Base-by-base conservation (phyloP, 1,139 yeast species). In the Casaregolazyma lundiana region DNA sequence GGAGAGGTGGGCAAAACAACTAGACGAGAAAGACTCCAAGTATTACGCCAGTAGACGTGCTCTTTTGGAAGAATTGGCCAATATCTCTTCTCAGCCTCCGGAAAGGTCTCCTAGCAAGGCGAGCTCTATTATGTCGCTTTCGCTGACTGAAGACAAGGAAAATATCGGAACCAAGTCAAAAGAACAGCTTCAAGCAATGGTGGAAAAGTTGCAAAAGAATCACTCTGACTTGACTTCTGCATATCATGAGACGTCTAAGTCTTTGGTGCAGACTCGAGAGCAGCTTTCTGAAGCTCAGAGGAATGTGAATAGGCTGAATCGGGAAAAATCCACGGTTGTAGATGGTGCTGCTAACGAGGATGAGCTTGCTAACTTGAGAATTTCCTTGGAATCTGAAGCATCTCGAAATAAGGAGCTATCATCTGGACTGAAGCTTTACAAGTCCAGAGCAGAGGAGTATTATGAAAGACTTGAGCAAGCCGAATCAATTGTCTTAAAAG, bases 391-490 rank as follows among this genome's bases (percentile, higher is more conserved):
- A 46, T 73, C 80, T 2, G 64, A 80, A 37, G 64, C 65, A 19
- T 60, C 72, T n/a, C 77, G 76, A 50, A 78, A 76, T 52, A 53
- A 57, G 2, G 87, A 84, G 19, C 64, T 84, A 29, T 63, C 68
- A 1, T 73, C 76, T 40, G 72, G 78, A 35, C 68, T 84, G 37
- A 79, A 77, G 26, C 69, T 85, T 34, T 88, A 84, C 64, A 84
- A 80, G 59, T 68, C 71, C 35, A 75, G 96, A 49, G 80, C 95
- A 13, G 92, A 86, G 41, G 87, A 84, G 54, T 85, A 87, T 59
- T 80, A 76, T 57, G 72, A 74, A 50, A 85, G 86, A 56, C 70
- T 89, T 32, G 95, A 88, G 58, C 75, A 79, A 50, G 92, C 95
- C 0, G 96, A 90, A 59, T 73, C 82, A 43, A 84, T 88, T 1